Conservation (phyloP, 192 early-diverging fungal genomes). For the Borealophlyctis nickersoniae region DNA sequence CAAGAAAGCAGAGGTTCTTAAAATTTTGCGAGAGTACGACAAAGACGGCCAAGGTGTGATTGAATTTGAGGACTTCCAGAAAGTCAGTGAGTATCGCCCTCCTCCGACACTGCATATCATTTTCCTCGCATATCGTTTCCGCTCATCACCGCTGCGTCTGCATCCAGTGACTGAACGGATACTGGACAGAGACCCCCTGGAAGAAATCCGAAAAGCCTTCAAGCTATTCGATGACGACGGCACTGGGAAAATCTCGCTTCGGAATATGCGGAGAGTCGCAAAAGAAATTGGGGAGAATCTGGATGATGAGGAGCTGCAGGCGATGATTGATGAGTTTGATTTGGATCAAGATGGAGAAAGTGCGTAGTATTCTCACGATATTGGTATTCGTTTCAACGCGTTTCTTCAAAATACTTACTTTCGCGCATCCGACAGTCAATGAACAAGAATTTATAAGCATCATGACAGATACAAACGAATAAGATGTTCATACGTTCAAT, state of each 20-base stretch:
- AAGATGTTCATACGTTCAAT: constrained; percentile 1
- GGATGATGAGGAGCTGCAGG: constrained; percentile 77
- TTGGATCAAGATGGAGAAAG: constrained; percentile 79
- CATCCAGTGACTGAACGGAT: constrained; percentile 61
- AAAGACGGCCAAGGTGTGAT: constrained; percentile 56
- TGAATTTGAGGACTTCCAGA: constrained; percentile 63
- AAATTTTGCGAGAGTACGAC: constrained; percentile 62
- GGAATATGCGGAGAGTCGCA: constrained; percentile 68
- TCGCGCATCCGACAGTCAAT: constrained; percentile 71
- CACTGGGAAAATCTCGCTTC: constrained; percentile 61
- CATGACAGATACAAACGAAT: constrained; percentile 65
- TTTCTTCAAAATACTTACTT: too few relatives aligned
- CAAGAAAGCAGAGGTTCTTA: constrained; percentile 78
- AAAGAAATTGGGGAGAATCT: constrained; percentile 79
- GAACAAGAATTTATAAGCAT: constrained; percentile 80
- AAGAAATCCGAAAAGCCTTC: constrained; percentile 80
- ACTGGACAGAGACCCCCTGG: constrained; percentile 69
- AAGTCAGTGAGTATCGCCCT: constrained; percentile 57
- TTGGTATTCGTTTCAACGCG: not conserved
- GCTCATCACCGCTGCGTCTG: not conserved
- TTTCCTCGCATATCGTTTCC: not conserved
- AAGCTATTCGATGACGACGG: constrained; percentile 75
- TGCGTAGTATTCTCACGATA: constrained; percentile 33
- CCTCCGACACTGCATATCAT: not conserved
- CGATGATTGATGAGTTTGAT: constrained; percentile 91